These are phyloP conservation scores for Lichtheimia hyalospora DNA, from an alignment of 371 early-diverging fungal species.

Conservation along the genomic window DNA sequence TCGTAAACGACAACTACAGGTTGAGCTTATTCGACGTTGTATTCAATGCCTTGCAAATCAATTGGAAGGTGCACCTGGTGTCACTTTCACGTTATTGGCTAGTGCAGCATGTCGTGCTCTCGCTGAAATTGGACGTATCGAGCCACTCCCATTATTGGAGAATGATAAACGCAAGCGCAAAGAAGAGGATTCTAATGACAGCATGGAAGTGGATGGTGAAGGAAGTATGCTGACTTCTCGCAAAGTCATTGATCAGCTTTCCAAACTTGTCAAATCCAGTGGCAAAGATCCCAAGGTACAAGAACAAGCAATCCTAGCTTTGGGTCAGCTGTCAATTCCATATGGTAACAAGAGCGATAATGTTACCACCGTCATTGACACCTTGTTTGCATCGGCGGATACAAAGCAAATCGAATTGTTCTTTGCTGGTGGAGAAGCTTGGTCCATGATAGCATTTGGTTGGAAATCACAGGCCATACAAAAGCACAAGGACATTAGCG, in stretches of 20 bases:
- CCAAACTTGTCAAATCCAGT: conserved; percentile 39
- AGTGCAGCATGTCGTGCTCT: conserved; percentile 64
- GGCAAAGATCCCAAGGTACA: conserved; percentile 74
- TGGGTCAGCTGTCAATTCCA: conserved; percentile 72
- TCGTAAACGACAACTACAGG: conserved; percentile 49
- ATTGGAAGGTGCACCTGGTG: conserved; percentile 42
- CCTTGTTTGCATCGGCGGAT: conserved; percentile 63
- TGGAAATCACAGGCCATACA: conserved; percentile 72
- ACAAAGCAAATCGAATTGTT: conserved; percentile 82
- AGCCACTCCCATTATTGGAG: conserved; percentile 8
- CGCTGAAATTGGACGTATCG: conserved; percentile 69
- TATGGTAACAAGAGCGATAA: conserved; percentile 27
- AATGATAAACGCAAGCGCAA: conserved; percentile 19
- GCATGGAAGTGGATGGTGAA: conserved; percentile 9
- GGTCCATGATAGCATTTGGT: conserved; percentile 68
- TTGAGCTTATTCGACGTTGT: conserved; percentile 33
- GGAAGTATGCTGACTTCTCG: conserved; percentile 1
- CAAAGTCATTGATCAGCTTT: conserved; percentile 48
- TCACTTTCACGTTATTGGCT: conserved; percentile 43
- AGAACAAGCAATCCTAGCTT: conserved; percentile 68
- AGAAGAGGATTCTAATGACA: conserved; percentile 4
- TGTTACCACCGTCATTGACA: conserved; percentile 44
- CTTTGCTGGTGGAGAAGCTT: conserved; percentile 83
- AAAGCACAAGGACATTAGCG: conserved; percentile 64
- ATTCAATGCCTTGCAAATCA: conserved; percentile 38